Percentiles rank a stretch among this genome's conserved stretches.
Conservation (phyloP, 179 eudicot genomes). For the Beta lomatogona region DNA sequence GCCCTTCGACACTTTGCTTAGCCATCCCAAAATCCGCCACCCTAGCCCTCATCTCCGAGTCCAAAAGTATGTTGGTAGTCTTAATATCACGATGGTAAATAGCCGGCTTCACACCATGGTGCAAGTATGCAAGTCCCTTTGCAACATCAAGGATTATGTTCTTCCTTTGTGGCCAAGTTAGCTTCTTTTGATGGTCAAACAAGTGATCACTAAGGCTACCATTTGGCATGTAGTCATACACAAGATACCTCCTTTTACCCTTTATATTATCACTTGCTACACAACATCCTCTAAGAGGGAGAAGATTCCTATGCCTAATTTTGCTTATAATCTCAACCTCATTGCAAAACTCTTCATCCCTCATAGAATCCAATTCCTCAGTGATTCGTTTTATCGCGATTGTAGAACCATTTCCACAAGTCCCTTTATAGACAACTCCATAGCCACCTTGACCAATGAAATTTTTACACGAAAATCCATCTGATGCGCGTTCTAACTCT, state of each 20-base stretch:
- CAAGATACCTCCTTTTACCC: conserved; percentile 56
- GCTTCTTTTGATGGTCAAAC: conserved; percentile 21
- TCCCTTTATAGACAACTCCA: conserved; percentile 54
- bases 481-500: conserved; percentile 54
- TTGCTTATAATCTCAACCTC: conserved; percentile 67
- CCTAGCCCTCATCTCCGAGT: conserved; percentile 54
- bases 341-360: conserved; percentile 59
- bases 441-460: conserved; percentile 53
- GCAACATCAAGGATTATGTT: conserved; percentile 63
- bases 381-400: conserved; percentile 54
- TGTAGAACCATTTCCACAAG: conserved; percentile 36
- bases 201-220: conserved; percentile 62
- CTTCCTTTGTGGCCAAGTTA: conserved; percentile 68
- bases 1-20: conserved; percentile 57
- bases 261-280: conserved; percentile 43
- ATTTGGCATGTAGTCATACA: conserved; percentile 65
- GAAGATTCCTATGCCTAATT: conserved; percentile 61
- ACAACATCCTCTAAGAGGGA: conserved; percentile 59
- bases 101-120: conserved; percentile 60
- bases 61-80: conserved; percentile 59
- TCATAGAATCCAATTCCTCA: conserved; percentile 42
- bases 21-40: conserved; percentile 78
- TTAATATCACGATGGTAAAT: conserved; percentile 71
- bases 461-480: conserved; percentile 47
- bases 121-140: conserved; percentile 64